Evolutionary conservation across 148 eudicot species (phyloP).

Genomic region (Camellia japonica): DNA sequence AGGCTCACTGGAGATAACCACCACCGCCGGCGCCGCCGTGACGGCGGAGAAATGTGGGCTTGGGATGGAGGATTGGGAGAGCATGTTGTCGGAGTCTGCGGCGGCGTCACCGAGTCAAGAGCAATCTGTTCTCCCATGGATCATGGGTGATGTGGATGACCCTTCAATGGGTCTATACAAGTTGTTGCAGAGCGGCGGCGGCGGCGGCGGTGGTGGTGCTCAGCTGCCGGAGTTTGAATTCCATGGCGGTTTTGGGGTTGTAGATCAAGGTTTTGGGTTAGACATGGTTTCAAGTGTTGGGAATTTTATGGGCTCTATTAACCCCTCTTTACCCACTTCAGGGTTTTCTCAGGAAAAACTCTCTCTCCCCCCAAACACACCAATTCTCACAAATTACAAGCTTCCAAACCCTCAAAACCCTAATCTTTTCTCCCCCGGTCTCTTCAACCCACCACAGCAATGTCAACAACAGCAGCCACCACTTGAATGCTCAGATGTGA

Average conservation of each 20-base stretch:
- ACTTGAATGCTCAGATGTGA: conserved; percentile 38
- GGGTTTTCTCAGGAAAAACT: conserved; percentile 18
- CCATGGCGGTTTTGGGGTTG: conserved; percentile 51
- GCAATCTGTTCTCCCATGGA: conserved; percentile 59
- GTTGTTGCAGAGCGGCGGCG: conserved; percentile 44
- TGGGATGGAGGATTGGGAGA: conserved; percentile 81
- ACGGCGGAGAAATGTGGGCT: conserved; percentile 41
- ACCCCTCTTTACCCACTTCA: conserved; percentile 18
- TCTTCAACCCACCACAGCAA: background rate
- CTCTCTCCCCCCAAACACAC: conserved; percentile 15
- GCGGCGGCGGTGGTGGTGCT: conserved; percentile 16
- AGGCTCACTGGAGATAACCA: conserved; percentile 24
- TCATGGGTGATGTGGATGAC: conserved; percentile 77
- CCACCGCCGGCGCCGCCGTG: background rate
- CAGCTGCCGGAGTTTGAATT: conserved; percentile 34
- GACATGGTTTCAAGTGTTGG: conserved; percentile 29
- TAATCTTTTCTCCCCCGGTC: conserved; percentile 8
- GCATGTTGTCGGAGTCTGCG: conserved; percentile 46
- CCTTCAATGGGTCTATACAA: conserved; percentile 58
- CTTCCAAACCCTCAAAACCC: conserved; percentile 26
- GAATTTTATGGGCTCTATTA: conserved; percentile 21
- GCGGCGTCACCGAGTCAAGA: conserved; percentile 48
- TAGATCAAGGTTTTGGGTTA: conserved; percentile 51
- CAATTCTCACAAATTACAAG: conserved; percentile 4
- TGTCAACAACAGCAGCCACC: background rate